These are phyloP conservation scores for Phaeodactylum tricornutum DNA, from an alignment of 108 stramenopile genomes.

Conservation along the genomic window DNA sequence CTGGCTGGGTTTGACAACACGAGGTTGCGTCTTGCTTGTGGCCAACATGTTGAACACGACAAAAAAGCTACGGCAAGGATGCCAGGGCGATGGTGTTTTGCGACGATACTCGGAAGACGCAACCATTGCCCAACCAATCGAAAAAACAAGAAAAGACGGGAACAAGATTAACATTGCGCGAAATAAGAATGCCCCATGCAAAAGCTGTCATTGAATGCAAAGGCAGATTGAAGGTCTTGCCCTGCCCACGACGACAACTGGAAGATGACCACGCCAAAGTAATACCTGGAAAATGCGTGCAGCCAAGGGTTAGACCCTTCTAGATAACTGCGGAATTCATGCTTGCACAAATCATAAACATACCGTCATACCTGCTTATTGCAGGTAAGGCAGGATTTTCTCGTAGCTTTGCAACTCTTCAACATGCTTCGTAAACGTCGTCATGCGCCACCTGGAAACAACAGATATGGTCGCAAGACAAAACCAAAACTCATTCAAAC, in stretches of 20 bases:
- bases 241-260: too few species aligned
- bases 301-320: too few species aligned
- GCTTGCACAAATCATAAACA: too few species aligned
- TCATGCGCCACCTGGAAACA: too few species aligned
- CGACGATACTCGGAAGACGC: slow-evolving; percentile 39
- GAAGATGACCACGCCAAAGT: slow-evolving; percentile 45
- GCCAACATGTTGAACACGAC: not conserved
- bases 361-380: slow-evolving; percentile 41
- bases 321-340: too few species aligned
- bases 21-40: too few species aligned
- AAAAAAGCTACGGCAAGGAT: slow-evolving; percentile 30
- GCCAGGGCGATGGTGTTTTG: slow-evolving; percentile 64
- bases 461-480: not conserved
- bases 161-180: slow-evolving; percentile 44
- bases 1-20: not conserved
- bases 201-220: slow-evolving; percentile 49
- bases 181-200: slow-evolving; percentile 23
- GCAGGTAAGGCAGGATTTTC: not conserved
- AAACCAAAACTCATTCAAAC: not conserved
- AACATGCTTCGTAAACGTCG: slow-evolving; percentile 36
- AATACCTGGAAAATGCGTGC: too few species aligned
- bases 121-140: slow-evolving; percentile 58
- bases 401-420: not conserved
- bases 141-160: slow-evolving; percentile 36
- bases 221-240: too few species aligned